These are phyloP conservation scores for Phalaenopsis aphrodite DNA, from an alignment of 106 monocot species.

Conservation along the genomic window DNA sequence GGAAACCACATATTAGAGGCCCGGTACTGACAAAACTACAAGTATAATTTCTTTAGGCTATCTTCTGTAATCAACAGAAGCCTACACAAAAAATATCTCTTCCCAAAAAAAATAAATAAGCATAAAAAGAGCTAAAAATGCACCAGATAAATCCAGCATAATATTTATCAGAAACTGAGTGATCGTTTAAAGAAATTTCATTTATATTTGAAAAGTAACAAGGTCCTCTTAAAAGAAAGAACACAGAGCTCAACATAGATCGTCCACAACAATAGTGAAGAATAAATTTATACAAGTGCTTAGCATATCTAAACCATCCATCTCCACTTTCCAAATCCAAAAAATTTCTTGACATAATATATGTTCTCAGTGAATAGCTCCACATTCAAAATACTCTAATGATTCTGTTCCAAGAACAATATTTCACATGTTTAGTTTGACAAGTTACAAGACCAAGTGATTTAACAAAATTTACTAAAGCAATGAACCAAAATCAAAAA, in stretches of 20 bases:
- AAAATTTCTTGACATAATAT: background rate
- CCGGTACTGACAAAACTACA: too few species aligned
- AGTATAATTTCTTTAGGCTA: too few species aligned
- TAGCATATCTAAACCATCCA: background rate
- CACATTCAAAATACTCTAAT: background rate
- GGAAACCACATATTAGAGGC: background rate
- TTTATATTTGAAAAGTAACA: too few species aligned
- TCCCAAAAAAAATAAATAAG: too few species aligned
- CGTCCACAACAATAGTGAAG: background rate
- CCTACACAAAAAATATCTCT: too few species aligned
- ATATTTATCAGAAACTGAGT: too few species aligned
- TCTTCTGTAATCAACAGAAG: too few species aligned
- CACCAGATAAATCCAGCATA: too few species aligned
- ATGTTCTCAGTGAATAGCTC: background rate
- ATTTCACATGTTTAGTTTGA: background rate
- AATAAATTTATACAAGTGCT: background rate
- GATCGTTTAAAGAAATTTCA: too few species aligned
- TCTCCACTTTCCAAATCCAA: background rate
- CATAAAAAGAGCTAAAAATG: too few species aligned
- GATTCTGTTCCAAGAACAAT: background rate
- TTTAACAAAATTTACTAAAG: background rate
- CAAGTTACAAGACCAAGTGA: background rate
- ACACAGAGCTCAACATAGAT: too few species aligned
- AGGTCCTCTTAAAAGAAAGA: too few species aligned
- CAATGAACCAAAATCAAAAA: background rate